Percentiles rank a stretch among this genome's conserved stretches.
These are phyloP conservation scores for Podospora pseudocomata DNA, from an alignment of 495 filamentous ascomycete genomes.

Conservation along the genomic window DNA sequence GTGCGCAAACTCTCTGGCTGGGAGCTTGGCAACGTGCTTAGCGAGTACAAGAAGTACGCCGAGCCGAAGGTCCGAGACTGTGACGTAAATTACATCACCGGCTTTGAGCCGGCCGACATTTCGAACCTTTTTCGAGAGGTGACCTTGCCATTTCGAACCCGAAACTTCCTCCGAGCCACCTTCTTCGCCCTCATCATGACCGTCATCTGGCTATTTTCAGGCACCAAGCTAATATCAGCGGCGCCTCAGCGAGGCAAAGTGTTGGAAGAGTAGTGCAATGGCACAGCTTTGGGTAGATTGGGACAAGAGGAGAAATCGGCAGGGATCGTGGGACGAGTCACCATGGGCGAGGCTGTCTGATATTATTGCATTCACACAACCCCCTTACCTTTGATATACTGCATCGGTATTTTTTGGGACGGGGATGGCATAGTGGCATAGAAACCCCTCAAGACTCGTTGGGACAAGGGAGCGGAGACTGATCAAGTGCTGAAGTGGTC, in stretches of 20 bases:
- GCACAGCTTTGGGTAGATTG: not conserved
- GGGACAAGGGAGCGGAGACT: constrained; percentile 31
- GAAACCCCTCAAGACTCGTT: not conserved
- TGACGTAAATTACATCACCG: constrained; percentile 49
- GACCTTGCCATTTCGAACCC: constrained; percentile 16
- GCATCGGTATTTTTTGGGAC: constrained; percentile 2
- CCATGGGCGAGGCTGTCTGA: not conserved
- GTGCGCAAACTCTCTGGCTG: constrained; percentile 64
- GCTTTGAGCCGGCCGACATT: constrained; percentile 35
- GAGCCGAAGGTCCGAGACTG: constrained; percentile 57
- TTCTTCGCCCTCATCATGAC: constrained; percentile 28
- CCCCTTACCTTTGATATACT: not conserved
- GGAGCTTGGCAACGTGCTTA: constrained; percentile 51
- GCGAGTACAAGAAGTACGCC: constrained; percentile 67
- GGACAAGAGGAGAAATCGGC: not conserved
- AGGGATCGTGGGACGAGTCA: no score
- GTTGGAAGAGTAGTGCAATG: not conserved
- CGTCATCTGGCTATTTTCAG: constrained; percentile 29
- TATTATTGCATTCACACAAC: not conserved
- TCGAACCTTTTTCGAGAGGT: constrained; percentile 24
- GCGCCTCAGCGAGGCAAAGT: constrained; percentile 9
- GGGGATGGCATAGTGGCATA: not conserved
- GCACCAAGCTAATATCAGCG: constrained; percentile 15
- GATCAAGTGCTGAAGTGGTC: constrained; percentile 53
- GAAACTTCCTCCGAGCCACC: constrained; percentile 26